phyloP scores from a whole-genome alignment of 2,329 filamentous ascomycete genomes.

The Thelonectria olida region DNA sequence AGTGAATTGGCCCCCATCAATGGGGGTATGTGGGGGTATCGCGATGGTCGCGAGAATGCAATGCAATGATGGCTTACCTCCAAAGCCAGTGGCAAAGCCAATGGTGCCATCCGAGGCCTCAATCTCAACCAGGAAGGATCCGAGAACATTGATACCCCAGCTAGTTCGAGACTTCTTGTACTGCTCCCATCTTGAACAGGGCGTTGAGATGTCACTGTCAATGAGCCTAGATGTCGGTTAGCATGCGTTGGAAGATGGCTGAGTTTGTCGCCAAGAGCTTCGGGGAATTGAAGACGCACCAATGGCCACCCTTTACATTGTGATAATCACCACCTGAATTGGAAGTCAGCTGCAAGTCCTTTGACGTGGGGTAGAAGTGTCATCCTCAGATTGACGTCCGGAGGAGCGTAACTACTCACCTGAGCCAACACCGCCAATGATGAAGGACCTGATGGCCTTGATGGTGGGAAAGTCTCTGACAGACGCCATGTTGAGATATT shows the following conservation, averaged over 20 bases:
- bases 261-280: not conserved
- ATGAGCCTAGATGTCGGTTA: slow-evolving; percentile 75
- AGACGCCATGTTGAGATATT: slow-evolving; percentile 51
- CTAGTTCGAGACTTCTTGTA: slow-evolving; percentile 89
- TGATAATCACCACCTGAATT: slow-evolving; percentile 82
- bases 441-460: slow-evolving; percentile 77
- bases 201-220: slow-evolving; percentile 90
- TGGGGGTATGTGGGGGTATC: not conserved
- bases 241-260: not conserved
- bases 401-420: slow-evolving; percentile 28
- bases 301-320: slow-evolving; percentile 82
- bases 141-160: slow-evolving; percentile 95
- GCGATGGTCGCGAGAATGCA: not conserved
- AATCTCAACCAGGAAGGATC: slow-evolving; percentile 90
- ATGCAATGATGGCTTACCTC: slow-evolving; percentile 60
- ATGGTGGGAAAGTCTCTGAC: slow-evolving; percentile 75
- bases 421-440: slow-evolving; percentile 60
- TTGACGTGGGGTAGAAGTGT: not conserved
- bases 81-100: slow-evolving; percentile 93
- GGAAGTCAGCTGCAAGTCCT: not conserved
- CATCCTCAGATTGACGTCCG: not conserved
- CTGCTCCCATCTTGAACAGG: slow-evolving; percentile 88
- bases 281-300: slow-evolving; percentile 51
- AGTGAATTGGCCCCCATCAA: not conserved
- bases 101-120: slow-evolving; percentile 91